Evolutionary conservation across 2,329 filamentous ascomycete genomes (phyloP).

Genomic region (Sporothrix schenckii): DNA sequence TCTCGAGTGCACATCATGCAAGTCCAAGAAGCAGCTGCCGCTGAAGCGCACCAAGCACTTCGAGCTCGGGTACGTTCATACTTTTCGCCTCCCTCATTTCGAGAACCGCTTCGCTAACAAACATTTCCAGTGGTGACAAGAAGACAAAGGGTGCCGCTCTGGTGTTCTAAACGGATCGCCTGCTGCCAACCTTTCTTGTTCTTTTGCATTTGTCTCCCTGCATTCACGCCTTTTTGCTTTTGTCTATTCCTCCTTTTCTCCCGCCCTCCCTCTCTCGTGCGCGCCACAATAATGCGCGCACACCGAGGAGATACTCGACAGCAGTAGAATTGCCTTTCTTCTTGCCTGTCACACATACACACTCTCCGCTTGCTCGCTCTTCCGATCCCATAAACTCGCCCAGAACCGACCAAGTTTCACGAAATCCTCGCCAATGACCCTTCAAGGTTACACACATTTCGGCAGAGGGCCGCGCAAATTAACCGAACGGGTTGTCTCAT

Average conservation of each 20-base stretch:
- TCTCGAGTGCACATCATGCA: slow-evolving; percentile 96
- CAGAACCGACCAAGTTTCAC: slow-evolving; percentile 18
- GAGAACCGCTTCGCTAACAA: slow-evolving; percentile 40
- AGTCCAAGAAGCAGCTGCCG: slow-evolving; percentile 96
- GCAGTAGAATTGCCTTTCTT: neutral
- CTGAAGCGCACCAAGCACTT: slow-evolving; percentile 99
- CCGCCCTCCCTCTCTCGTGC: neutral
- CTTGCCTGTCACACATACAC: neutral
- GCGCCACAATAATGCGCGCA: slow-evolving; percentile 5
- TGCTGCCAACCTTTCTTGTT: slow-evolving; percentile 26
- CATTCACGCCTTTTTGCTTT: slow-evolving; percentile 27
- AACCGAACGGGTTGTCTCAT: slow-evolving; percentile 8
- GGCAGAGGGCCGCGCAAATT: neutral
- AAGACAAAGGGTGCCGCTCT: slow-evolving; percentile 99
- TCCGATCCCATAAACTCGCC: slow-evolving; percentile 10
- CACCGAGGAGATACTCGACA: slow-evolving; percentile 7
- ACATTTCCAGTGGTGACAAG: slow-evolving; percentile 91
- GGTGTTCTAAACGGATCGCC: slow-evolving; percentile 80
- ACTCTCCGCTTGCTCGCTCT: slow-evolving; percentile 13
- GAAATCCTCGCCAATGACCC: slow-evolving; percentile 1
- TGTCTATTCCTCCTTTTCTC: slow-evolving; percentile 13
- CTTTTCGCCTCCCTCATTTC: slow-evolving; percentile 22
- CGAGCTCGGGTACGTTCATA: slow-evolving; percentile 83
- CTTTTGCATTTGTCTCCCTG: slow-evolving; percentile 21
- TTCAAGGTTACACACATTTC: neutral